These are phyloP conservation scores for Rubroboletus pulcherrimus DNA, from an alignment of 768 basidiomycete species.

Conservation along the genomic window DNA sequence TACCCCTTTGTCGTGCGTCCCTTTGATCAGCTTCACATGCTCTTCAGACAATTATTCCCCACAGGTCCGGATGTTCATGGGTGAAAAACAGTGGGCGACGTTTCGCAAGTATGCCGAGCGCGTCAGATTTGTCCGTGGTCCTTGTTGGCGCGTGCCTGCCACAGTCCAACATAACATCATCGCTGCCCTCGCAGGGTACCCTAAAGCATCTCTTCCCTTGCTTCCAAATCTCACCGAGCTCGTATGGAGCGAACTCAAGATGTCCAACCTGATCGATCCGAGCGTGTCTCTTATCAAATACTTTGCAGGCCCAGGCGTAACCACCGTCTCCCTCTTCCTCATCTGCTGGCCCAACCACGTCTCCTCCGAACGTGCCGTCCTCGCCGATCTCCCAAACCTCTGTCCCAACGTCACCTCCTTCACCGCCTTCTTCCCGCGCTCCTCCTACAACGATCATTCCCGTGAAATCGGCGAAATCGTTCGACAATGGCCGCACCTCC, in stretches of 20 bases:
- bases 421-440: slow-evolving; percentile 24
- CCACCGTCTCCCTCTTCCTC: slow-evolving; percentile 19
- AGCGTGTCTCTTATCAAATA: slow-evolving; percentile 24
- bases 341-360: slow-evolving; percentile 25
- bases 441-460: slow-evolving; percentile 26
- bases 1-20: slow-evolving; percentile 20
- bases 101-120: slow-evolving; percentile 26
- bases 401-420: slow-evolving; percentile 29
- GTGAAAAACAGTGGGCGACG: slow-evolving; percentile 25
- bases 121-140: slow-evolving; percentile 21
- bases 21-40: background rate
- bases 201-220: slow-evolving; percentile 15
- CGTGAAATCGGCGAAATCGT: slow-evolving; percentile 25
- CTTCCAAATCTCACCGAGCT: slow-evolving; percentile 26
- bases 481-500: slow-evolving; percentile 17
- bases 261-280: slow-evolving; percentile 21
- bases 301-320: slow-evolving; percentile 22
- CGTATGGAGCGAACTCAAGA: slow-evolving; percentile 24
- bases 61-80: slow-evolving; percentile 24
- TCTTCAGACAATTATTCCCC: background rate
- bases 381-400: slow-evolving; percentile 15
- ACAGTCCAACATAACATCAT: slow-evolving; percentile 17
- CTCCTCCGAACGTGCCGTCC: slow-evolving; percentile 19
- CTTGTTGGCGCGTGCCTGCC: slow-evolving; percentile 18
- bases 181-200: slow-evolving; percentile 10